Base-by-base conservation (phyloP, 306 rosid genomes). In the Dalbergia cochinchinensis region DNA sequence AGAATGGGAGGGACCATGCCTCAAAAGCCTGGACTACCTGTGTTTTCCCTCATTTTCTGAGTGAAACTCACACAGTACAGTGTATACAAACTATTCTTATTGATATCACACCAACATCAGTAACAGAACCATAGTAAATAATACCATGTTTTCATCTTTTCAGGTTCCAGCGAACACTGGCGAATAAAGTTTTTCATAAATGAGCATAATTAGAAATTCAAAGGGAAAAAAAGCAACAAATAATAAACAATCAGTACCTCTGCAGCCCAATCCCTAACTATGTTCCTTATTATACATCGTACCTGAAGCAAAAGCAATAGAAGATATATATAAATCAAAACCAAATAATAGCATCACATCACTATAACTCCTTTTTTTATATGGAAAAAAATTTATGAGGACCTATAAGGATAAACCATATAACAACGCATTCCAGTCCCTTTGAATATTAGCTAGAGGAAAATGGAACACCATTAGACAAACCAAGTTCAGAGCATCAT, bases 211-310 rank as follows among this genome's bases (percentile, higher is more conserved):
- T 26, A 69, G 26, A 77, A 35, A 47, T 64, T 16, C 3, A 48
- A 4, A n/a, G 14, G 34, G 20, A 35, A 35, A 15, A 41, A 26
- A 61, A 76, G 22, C 34, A 74, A 44, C 9, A 70, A 55, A 54
- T 51, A 55, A 54, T 47, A 71, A 77, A 34, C 70, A 63, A 39
- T 60, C 59, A 7, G 55, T 92, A 95, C 99, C 94, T 95, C 98
- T 59, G 82, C 85, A 11, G 97, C 96, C 99, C 99, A 95, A 67
- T 95, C 99, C 89, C 99, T 91, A 59, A 91, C 98, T 84, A 95
- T 83, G 77, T 89, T 95, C 90, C 98, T 88, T 86, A 91, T 83
- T 51, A 93, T 82, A 69, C 99, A 95, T 50, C 97, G 94, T 53
- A 95, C 98, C 99, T 95, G 88, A 71, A 76, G 51, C 53, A 71